A percentile compares a stretch with the other conserved stretches of the same genome.
Evolutionary conservation across 2,329 filamentous ascomycete species (phyloP).

Genomic region (Penicillium freii): DNA sequence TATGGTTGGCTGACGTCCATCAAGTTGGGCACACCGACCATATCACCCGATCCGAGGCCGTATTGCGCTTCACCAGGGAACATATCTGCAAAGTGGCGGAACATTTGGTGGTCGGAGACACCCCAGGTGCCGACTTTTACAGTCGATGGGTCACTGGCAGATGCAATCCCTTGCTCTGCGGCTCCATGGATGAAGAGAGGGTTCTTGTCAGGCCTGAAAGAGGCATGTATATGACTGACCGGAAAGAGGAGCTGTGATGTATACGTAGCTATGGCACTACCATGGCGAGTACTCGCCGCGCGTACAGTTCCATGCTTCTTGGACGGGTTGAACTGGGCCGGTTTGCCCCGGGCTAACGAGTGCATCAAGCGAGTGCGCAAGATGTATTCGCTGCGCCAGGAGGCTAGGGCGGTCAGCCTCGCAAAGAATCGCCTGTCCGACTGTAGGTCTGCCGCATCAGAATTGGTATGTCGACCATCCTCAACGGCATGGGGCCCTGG

Average conservation of each 20-base stretch:
- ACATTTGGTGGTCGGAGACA: slow-evolving; percentile 68
- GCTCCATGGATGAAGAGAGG: slow-evolving; percentile 82
- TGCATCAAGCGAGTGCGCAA: slow-evolving; percentile 79
- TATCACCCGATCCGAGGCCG: slow-evolving; percentile 72
- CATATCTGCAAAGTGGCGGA: slow-evolving; percentile 74
- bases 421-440: slow-evolving; percentile 78
- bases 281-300: slow-evolving; percentile 60
- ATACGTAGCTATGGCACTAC: slow-evolving; percentile 76
- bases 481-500: slow-evolving; percentile 66
- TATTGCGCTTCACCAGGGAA: slow-evolving; percentile 71
- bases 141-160: slow-evolving; percentile 72
- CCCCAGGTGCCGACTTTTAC: slow-evolving; percentile 81
- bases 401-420: slow-evolving; percentile 77
- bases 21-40: slow-evolving; percentile 74
- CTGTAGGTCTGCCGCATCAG: slow-evolving; percentile 57
- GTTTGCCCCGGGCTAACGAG: slow-evolving; percentile 78
- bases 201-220: slow-evolving; percentile 70
- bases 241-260: slow-evolving; percentile 77
- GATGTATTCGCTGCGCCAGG: slow-evolving; percentile 95
- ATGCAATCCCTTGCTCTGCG: slow-evolving; percentile 73
- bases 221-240: slow-evolving; percentile 75
- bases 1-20: slow-evolving; percentile 89
- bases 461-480: slow-evolving; percentile 43
- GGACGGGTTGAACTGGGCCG: slow-evolving; percentile 53
- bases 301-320: slow-evolving; percentile 54